Percentiles rank a stretch among this genome's conserved stretches.
Evolutionary conservation across 2,329 filamentous ascomycete species (phyloP).

Genomic region (Aspergillus flavus): DNA sequence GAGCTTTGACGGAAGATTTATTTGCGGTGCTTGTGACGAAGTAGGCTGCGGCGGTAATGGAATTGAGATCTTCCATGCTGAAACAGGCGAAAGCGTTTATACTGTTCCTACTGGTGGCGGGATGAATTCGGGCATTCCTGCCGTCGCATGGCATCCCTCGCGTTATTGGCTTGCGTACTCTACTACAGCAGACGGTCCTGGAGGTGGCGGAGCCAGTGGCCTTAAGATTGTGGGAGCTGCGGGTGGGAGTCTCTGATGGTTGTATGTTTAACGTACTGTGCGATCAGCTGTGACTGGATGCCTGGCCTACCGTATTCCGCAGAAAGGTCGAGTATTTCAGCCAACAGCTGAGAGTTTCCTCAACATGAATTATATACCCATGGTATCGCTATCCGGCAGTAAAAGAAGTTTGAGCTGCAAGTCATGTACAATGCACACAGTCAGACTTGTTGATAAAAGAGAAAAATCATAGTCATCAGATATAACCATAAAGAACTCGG

Average conservation of each 20-base stretch:
- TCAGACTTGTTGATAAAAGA: background rate
- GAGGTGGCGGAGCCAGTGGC: conserved; percentile 41
- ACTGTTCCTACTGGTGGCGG: conserved; percentile 44
- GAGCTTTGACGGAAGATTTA: conserved; percentile 54
- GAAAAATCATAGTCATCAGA: background rate
- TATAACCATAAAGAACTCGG: background rate
- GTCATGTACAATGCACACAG: background rate
- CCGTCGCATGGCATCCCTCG: conserved; percentile 54
- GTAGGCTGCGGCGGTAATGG: conserved; percentile 45
- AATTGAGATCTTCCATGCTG: conserved; percentile 54
- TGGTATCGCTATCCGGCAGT: background rate
- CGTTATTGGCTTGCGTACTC: conserved; percentile 55
- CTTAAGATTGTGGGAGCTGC: conserved; percentile 53
- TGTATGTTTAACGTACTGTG: background rate
- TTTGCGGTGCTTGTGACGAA: conserved; percentile 53
- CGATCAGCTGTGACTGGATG: background rate
- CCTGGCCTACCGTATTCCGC: background rate
- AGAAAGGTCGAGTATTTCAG: background rate
- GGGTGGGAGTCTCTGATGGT: conserved; percentile 35
- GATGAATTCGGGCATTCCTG: conserved; percentile 43
- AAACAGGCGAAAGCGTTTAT: conserved; percentile 52
- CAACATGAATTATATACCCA: conserved; percentile 2
- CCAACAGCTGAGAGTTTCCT: background rate
- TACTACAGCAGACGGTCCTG: conserved; percentile 44
- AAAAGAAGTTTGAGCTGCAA: background rate